Conservation (phyloP, 352 stramenopile species). For the Globisporangium emineosum region DNA sequence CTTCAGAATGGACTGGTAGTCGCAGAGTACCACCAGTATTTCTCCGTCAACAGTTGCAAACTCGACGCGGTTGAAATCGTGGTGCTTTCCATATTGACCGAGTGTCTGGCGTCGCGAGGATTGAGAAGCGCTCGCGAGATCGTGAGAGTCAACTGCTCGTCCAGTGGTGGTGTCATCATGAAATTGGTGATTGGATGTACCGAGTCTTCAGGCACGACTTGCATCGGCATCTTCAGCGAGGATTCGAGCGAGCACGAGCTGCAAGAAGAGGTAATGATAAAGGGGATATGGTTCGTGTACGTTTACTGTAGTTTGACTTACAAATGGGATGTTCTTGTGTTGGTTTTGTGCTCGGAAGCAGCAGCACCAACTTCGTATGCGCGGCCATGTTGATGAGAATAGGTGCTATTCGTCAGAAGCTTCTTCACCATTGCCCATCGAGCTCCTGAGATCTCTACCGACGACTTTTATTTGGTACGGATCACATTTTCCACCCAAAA, state of each 20-base stretch:
- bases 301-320: not conserved
- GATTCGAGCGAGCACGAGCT: slow-evolving; percentile 8
- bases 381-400: not conserved
- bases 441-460: not conserved
- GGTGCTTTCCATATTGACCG: slow-evolving; percentile 9
- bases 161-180: not conserved
- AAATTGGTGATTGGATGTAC: slow-evolving; percentile 3
- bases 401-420: not conserved
- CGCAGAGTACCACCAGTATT: not conserved
- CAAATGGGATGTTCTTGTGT: not conserved
- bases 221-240: slow-evolving; percentile 7
- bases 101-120: slow-evolving; percentile 9
- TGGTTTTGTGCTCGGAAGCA: not conserved
- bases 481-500: too few species aligned
- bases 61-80: slow-evolving; percentile 13
- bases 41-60: not conserved
- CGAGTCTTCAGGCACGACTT: not conserved
- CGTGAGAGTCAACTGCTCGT: slow-evolving; percentile 2
- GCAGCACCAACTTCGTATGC: not conserved
- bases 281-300: too few species aligned
- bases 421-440: not conserved
- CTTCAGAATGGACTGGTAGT: slow-evolving; percentile 3
- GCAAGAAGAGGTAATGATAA: slow-evolving; percentile 10
- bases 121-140: not conserved
- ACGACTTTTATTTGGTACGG: not conserved